Conservation (phyloP, 208 protist genomes). For the Trypanosoma conorhini region DNA sequence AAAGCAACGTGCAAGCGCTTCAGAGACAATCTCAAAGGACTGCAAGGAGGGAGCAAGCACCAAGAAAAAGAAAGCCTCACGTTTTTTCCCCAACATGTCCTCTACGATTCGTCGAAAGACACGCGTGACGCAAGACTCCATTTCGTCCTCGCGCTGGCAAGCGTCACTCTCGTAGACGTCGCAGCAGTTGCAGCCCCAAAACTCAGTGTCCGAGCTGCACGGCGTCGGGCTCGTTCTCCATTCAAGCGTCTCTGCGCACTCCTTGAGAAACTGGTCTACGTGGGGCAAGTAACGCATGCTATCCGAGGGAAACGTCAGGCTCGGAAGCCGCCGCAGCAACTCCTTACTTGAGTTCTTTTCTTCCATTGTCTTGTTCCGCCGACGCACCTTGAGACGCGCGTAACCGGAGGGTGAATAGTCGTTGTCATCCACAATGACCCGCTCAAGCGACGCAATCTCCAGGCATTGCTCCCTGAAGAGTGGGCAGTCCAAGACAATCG, state of each 20-base stretch:
- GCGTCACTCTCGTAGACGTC: slow-evolving; percentile 13
- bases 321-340: slow-evolving; percentile 37
- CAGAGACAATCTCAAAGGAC: slow-evolving; percentile 9
- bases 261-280: neutral
- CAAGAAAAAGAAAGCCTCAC: slow-evolving; percentile 23
- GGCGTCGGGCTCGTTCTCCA: neutral
- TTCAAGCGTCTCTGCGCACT: neutral
- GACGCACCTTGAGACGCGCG: slow-evolving; percentile 42
- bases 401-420: slow-evolving; percentile 76
- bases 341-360: slow-evolving; percentile 33
- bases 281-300: slow-evolving; percentile 30
- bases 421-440: slow-evolving; percentile 85
- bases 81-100: slow-evolving; percentile 1
- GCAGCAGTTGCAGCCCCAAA: slow-evolving; percentile 11
- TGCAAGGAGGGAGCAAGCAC: slow-evolving; percentile 25
- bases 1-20: slow-evolving; percentile 13
- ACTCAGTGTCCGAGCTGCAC: neutral
- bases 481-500: slow-evolving; percentile 97
- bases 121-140: neutral
- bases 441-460: slow-evolving; percentile 30
- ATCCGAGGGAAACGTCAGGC: slow-evolving; percentile 42
- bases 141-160: neutral
- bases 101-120: slow-evolving; percentile 15
- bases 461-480: slow-evolving; percentile 63
- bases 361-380: slow-evolving; percentile 42